These are phyloP conservation scores for Suillus bovinus DNA, from an alignment of 768 basidiomycete species.

Conservation along the genomic window DNA sequence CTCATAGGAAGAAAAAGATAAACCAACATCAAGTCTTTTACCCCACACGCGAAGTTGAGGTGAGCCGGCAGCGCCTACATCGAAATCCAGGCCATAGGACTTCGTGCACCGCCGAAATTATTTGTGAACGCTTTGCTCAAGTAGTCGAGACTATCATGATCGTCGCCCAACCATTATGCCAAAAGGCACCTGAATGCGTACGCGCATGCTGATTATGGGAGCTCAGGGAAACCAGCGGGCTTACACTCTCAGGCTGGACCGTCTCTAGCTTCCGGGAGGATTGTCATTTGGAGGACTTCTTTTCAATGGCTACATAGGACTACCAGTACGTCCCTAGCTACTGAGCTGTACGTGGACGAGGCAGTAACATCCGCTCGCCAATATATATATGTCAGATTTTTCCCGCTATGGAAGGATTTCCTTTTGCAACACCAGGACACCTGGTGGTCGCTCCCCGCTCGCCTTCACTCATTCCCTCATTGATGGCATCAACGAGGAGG, in stretches of 20 bases:
- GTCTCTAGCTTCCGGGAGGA: too few relatives aligned
- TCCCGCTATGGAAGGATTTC: neutral
- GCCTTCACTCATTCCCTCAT: neutral
- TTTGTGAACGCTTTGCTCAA: too few relatives aligned
- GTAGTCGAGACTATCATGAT: too few relatives aligned
- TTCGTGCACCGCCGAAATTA: too few relatives aligned
- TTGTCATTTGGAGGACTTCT: neutral
- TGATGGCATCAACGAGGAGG: neutral
- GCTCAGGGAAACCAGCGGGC: too few relatives aligned
- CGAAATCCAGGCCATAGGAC: too few relatives aligned
- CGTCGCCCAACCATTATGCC: too few relatives aligned
- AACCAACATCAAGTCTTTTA: neutral
- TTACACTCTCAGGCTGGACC: too few relatives aligned
- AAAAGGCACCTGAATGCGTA: too few relatives aligned
- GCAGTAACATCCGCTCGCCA: neutral
- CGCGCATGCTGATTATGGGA: too few relatives aligned
- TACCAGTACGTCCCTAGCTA: neutral
- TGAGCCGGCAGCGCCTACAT: too few relatives aligned
- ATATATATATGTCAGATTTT: neutral
- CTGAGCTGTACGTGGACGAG: neutral
- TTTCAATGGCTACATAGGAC: neutral
- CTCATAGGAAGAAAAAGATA: neutral
- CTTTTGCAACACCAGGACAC: neutral
- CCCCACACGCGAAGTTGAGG: neutral
- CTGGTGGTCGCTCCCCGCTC: neutral